These are phyloP conservation scores for Arctium lappa DNA, from an alignment of 129 eudicot species.

Conservation along the genomic window DNA sequence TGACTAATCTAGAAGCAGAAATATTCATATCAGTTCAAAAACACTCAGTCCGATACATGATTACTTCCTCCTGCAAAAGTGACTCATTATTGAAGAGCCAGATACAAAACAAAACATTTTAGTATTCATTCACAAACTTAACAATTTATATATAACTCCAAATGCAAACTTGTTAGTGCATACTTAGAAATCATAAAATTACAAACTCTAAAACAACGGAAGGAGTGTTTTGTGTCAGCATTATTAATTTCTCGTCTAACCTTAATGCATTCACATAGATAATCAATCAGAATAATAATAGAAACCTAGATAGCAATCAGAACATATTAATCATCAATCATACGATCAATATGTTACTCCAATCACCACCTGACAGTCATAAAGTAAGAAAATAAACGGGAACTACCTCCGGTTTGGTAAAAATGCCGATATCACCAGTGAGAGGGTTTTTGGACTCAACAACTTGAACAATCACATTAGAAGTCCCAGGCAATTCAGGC, in stretches of 20 bases:
- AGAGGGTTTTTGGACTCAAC: conserved; percentile 32
- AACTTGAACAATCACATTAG: conserved; percentile 72
- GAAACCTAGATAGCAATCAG: not conserved
- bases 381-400: not conserved
- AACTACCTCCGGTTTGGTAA: conserved; percentile 37
- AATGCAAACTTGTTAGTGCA: not conserved
- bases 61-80: not conserved
- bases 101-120: not conserved
- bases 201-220: not conserved
- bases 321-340: not conserved
- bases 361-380: not conserved
- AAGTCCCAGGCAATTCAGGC: conserved; percentile 76
- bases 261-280: not conserved
- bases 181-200: not conserved
- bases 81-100: not conserved
- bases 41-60: not conserved
- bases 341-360: not conserved
- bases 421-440: conserved; percentile 30
- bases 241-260: not conserved
- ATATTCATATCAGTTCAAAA: not conserved
- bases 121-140: not conserved
- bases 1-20: not conserved
- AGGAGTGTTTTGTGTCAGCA: not conserved
- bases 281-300: not conserved
- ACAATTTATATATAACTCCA: conserved; percentile 1